Evolutionary conservation across 176 grass and related monocot genomes (phyloP), one percentile per base, ranked within the genome.

Genomic region (Guadua angustifolia): DNA sequence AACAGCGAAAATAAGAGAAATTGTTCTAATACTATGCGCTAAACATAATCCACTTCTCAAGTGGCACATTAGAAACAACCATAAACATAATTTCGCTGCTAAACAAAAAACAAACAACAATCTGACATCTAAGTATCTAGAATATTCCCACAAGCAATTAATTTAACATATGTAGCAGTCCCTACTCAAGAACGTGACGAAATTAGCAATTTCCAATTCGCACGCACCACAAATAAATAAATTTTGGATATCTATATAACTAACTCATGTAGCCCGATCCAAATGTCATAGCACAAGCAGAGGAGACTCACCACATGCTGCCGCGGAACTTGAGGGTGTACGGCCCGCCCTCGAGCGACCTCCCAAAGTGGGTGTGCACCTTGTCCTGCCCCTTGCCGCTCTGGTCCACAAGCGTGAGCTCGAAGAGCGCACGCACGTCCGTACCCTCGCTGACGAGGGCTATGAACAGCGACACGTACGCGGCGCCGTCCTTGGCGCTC

Each of bases 301-400:
- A 36, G 22, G 18, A 6, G 43, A 84, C 92, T 86, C 69, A 94
- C 95, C 95, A 97, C 92, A 97, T 97, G 82, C 95, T 97, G 11
- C 95, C 95, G 3, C 95, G 88, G 77, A 94, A 94, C 82, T 97
- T 97, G 53, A 97, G 92, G 10, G 95, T 97, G 86, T 94, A 97
- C 0, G 95, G 95, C 12, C 95, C 95, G 49, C 95, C 89, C 86
- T 94, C 95, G 1, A 97, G 88, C 19, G 88, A 89, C 79, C 95
- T 86, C 32, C 90, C 90, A 32, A 94, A 97, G 86, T 97, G 95
- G 2, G 90, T 97, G 63, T 97, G 95, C 38, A 97, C 90, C 90
- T 97, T 97, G 70, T 97, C 90, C 78, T 85, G 84, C 0, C 79
- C 95, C 81, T 93, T 97, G 24, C 95, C 95, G 88, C 95, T 97